Base-by-base conservation (phyloP, 371 early-diverging fungal genomes). In the Dichotomocladium elegans region DNA sequence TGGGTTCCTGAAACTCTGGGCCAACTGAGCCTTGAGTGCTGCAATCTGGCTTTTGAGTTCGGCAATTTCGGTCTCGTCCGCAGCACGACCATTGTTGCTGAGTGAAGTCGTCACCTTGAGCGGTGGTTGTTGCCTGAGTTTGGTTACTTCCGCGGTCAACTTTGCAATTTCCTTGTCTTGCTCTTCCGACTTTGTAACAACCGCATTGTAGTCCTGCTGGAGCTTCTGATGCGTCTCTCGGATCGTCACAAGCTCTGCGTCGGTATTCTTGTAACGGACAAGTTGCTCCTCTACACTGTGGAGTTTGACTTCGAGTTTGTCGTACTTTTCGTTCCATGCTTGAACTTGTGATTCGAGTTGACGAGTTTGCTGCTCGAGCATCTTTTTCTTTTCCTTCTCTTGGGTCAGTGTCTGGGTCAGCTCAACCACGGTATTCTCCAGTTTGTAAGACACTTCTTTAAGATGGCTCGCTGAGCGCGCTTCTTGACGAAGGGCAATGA, bases 391-490 rank as follows among this genome's bases (percentile, higher is more conserved):
- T 50, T 86, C 82, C 43, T 82, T 80, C 53, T 87, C 81, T 53
- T 74, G 72, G 6, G 82, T 85, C 51, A 96, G 65, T 35, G 71
- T 74, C 70, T 91, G 92, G n/a, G 95, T 94, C 53, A 98, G 77
- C 69, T 91, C 93, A 47, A 98, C 86, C 46, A 99, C 90, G 80
- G 95, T 98, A 77, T 85, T 91, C 67, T 99, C 98, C 7, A 99
- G 79, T 68, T 89, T 86, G 71, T 90, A 89, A 4, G 95, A 92
- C 12, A 89, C 82, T 63, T 95, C 93, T 68, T 94, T 90, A 64
- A 95, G 82, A 63, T 94, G 95, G 41, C 83, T 89, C 4, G 92
- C 92, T 17, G 93, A 92, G 42, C 88, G 75, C 10, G 91, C 90
- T 65, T 99, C 97, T 19, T 79, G 81, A 59, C 90, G 87, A 44